Base-by-base conservation (phyloP, 345 rosid genomes). In the Lumnitzera racemosa region DNA sequence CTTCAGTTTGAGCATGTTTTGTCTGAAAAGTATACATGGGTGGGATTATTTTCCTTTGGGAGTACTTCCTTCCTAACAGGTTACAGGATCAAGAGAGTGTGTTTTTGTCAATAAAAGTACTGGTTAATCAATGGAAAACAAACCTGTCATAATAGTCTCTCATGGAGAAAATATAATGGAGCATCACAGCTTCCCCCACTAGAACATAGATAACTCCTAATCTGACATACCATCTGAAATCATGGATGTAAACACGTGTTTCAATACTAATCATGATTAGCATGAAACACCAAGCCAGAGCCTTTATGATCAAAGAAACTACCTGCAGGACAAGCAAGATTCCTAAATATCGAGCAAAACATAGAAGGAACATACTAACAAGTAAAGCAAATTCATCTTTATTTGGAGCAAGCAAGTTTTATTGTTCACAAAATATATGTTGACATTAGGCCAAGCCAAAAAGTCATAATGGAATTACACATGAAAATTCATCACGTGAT, bases 201-300 rank as follows among this genome's bases (percentile, higher is more conserved):
- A 94, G 76, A 71, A 84, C 88, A 74, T 90, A 94, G 55, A 86
- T 55, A 24, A 90, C 74, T 16, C 87, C 96, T 58, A 94, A 94
- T 54, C 95, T 78, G 46, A 94, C 89, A 71, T 81, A 86, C 97
- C 96, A 88, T 23, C 95, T 82, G 61, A 90, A 79, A 67, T 90
- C 89, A 15, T 72, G 70, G 62, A 87, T 71, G 65, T 94, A 94
- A 62, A 74, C 51, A 56, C 70, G 85, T 61, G 81, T 83, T 76
- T 94, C 99, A 2, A 94, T 46, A 15, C 66, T 78, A 53, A 83
- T 72, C 91, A 88, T 70, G 59, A 79, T 66, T 66, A 94, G 70
- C 87, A 94, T 73, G 57, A 78, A 84, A 80, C 85, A 78, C 99
- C 99, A 90, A 80, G 97, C 69, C 41, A 81, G 62, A 27, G 88